phyloP scores from a whole-genome alignment of 768 basidiomycete species.

The Russula abietina region DNA sequence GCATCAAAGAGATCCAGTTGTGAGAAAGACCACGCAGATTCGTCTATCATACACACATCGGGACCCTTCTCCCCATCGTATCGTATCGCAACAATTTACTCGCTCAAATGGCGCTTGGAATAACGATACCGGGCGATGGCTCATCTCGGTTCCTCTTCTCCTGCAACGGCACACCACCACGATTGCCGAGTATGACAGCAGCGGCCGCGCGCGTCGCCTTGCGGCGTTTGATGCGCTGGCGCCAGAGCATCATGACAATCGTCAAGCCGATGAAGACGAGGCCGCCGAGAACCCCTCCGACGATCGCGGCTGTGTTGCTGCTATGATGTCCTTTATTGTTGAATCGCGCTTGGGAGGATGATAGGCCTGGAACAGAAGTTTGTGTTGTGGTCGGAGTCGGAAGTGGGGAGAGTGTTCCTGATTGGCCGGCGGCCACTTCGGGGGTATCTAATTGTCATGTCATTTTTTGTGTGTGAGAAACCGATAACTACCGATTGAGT shows the following conservation, averaged over 20 bases:
- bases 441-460: background rate
- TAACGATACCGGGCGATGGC: background rate
- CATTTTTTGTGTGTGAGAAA: background rate
- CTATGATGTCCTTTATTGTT: background rate
- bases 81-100: too few relatives aligned
- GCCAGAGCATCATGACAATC: background rate
- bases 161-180: background rate
- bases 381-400: constrained; percentile 4
- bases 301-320: background rate
- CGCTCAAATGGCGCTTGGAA: background rate
- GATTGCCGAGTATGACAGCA: background rate
- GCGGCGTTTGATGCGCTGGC: constrained; percentile 13
- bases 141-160: constrained; percentile 2
- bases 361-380: constrained; percentile 9
- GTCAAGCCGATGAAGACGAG: background rate
- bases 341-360: background rate
- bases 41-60: background rate
- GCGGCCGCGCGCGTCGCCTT: constrained; percentile 1
- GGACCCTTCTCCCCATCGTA: background rate
- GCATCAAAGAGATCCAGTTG: background rate
- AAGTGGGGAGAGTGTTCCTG: background rate
- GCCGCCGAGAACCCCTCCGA: constrained; percentile 3
- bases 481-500: too few relatives aligned
- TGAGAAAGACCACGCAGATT: background rate
- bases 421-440: background rate